phyloP scores from a whole-genome alignment of 495 filamentous ascomycete genomes.

The Glonium stellatum region DNA sequence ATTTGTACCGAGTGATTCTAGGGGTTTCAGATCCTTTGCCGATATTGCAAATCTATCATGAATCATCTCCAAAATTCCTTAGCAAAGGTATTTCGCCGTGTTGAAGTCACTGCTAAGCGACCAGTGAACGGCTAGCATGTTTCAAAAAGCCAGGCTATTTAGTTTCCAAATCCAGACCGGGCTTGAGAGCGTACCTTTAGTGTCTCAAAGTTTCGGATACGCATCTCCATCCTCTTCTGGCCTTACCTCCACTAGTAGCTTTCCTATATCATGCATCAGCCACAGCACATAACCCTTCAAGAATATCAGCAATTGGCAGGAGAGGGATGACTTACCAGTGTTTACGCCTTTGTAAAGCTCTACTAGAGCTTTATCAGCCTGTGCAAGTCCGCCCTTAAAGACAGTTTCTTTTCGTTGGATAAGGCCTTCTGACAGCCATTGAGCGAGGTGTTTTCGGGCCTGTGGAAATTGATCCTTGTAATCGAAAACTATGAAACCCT shows the following conservation, averaged over 20 bases:
- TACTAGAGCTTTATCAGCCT: conserved; percentile 44
- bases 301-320: not conserved
- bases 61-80: too few relatives aligned
- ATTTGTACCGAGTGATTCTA: too few relatives aligned
- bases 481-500: conserved; percentile 53
- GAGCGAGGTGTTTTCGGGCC: conserved; percentile 43
- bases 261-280: conserved; percentile 14
- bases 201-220: conserved; percentile 18
- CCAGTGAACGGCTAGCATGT: too few relatives aligned
- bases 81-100: too few relatives aligned
- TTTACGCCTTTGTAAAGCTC: conserved; percentile 46
- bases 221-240: conserved; percentile 11
- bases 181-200: too few relatives aligned
- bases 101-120: too few relatives aligned
- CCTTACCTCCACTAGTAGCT: conserved; percentile 24
- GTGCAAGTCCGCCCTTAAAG: conserved; percentile 45
- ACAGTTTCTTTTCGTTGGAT: conserved; percentile 52
- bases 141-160: too few relatives aligned
- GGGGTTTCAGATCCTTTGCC: too few relatives aligned
- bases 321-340: conserved; percentile 39
- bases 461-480: conserved; percentile 41
- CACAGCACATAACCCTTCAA: not conserved
- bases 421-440: conserved; percentile 49
- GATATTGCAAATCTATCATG: too few relatives aligned
- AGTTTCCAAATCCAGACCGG: too few relatives aligned